A percentile compares a stretch with the other conserved stretches of the same genome.
These are phyloP conservation scores for Sungouiella blattae DNA, from an alignment of 805 yeast species.

Conservation along the genomic window DNA sequence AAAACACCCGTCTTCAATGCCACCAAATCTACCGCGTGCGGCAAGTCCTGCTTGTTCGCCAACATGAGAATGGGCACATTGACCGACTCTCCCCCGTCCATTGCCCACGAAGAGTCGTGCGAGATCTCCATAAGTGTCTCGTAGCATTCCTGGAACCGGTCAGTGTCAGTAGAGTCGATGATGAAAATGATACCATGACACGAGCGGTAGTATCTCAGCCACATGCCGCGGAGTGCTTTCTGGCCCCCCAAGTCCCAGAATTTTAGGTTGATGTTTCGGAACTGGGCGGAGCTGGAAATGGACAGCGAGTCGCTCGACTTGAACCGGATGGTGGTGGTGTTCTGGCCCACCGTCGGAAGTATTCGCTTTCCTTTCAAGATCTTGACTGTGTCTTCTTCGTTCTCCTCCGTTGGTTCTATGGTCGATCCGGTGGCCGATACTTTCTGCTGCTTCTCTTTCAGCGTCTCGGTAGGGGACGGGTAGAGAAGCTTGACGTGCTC, in stretches of 20 bases:
- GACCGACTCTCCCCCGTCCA: constrained; percentile 26
- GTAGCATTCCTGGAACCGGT: constrained; percentile 78
- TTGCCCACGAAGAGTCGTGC: constrained; percentile 41
- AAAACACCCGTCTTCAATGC: constrained; percentile 76
- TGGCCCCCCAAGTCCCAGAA: constrained; percentile 99
- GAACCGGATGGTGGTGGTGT: constrained; percentile 47
- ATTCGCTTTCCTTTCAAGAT: constrained; percentile 52
- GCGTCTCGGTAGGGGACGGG: constrained; percentile 23
- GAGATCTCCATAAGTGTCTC: constrained; percentile 52
- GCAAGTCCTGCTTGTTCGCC: constrained; percentile 88
- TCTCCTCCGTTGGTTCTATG: no score
- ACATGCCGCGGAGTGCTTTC: constrained; percentile 72
- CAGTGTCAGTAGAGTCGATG: constrained; percentile 86
- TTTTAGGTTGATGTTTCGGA: constrained; percentile 54
- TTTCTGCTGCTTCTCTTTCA: constrained; percentile 12
- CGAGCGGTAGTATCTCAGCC: constrained; percentile 81
- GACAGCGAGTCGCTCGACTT: constrained; percentile 32
- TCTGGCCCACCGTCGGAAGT: constrained; percentile 94
- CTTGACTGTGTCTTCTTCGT: constrained; percentile 18
- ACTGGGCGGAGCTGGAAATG: constrained; percentile 26
- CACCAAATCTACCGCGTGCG: constrained; percentile 44
- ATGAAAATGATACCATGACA: constrained; percentile 92
- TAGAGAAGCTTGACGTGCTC: constrained; percentile 40
- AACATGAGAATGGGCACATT: constrained; percentile 88
- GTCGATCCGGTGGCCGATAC: constrained; percentile 8